A percentile compares a stretch with the other conserved stretches of the same genome.
These are phyloP conservation scores for Aureobasidium namibiae DNA, from an alignment of 2,329 filamentous ascomycete species.

Conservation along the genomic window DNA sequence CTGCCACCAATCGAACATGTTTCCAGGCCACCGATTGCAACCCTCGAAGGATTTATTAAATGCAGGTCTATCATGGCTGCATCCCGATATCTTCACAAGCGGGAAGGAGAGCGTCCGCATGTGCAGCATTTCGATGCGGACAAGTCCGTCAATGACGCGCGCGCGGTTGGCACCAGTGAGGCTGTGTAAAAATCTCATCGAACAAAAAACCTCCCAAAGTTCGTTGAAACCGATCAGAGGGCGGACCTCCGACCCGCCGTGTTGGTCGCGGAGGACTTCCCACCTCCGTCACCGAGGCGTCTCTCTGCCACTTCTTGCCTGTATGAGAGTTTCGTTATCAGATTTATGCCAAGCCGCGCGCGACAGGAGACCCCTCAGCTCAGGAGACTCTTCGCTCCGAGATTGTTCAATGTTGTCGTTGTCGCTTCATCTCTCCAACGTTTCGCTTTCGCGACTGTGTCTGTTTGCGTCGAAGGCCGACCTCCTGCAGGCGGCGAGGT, in stretches of 20 bases:
- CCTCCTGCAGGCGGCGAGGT: not conserved
- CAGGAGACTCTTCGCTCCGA: not conserved
- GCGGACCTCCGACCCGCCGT: no score
- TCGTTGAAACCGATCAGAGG: not conserved
- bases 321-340: not conserved
- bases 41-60: not conserved
- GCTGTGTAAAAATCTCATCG: slow-evolving; percentile 1
- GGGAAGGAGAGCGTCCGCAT: not conserved
- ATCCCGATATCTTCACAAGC: not conserved
- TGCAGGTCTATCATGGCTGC: not conserved
- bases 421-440: not conserved
- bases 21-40: not conserved
- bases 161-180: not conserved
- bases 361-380: not conserved
- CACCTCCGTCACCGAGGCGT: not conserved
- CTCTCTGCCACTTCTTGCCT: not conserved
- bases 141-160: not conserved
- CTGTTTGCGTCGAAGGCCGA: not conserved
- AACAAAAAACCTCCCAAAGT: not conserved
- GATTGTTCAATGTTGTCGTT: no score
- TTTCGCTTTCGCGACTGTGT: not conserved
- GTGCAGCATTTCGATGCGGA: not conserved
- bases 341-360: not conserved
- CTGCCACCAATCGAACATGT: not conserved
- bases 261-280: not conserved